Base-by-base conservation (phyloP, 1,139 yeast genomes). In the Pneumocystis sp. region DNA sequence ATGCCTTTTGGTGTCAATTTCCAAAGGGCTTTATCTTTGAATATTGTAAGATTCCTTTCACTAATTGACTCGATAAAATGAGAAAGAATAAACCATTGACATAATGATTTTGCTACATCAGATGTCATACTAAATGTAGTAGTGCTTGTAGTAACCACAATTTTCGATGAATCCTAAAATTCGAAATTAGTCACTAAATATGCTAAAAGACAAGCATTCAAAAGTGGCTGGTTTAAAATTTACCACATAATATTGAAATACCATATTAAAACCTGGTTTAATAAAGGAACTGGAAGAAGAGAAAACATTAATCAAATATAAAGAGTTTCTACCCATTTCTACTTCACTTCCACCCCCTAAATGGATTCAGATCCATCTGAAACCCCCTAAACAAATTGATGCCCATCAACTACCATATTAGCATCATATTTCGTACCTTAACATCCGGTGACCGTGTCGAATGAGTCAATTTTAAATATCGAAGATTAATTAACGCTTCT, bases 1-100 rank as follows among this genome's bases (percentile, higher is more conserved):
- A 89, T 83, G 0, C 97, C 98, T 72, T 93, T 93, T 0, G 97
- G 93, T 0, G 97, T 89, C 4, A 96, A 96, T 71, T 91, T 97
- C 45, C 90, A 73, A 2, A 77, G 66, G 0, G 78, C 76, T 61
- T 76, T 73, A 1, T 72, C 74, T 65, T 80, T 80, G 1, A 85
- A 79, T 62, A 72, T 76, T n/a, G 74, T 70, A 64, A 85, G 73
- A 0, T 95, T 86, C 70, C 95, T 79, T 70, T 87, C 91, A 7
- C 82, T 81, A 0, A 96, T 96, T 34, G 85, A 82, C 72, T 90
- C 96, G 12, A 91, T 70, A 4, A 90, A 76, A 67, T 84, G 85
- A 0, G 95, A 88, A 0, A 78, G 78, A 78, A 84, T 83, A 72
- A 88, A 89, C 34, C 78, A 75, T 42, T 76, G 76, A 12, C 90